These are phyloP conservation scores for Byssothecium circinans DNA, from an alignment of 2,329 filamentous ascomycete species.

Conservation along the genomic window DNA sequence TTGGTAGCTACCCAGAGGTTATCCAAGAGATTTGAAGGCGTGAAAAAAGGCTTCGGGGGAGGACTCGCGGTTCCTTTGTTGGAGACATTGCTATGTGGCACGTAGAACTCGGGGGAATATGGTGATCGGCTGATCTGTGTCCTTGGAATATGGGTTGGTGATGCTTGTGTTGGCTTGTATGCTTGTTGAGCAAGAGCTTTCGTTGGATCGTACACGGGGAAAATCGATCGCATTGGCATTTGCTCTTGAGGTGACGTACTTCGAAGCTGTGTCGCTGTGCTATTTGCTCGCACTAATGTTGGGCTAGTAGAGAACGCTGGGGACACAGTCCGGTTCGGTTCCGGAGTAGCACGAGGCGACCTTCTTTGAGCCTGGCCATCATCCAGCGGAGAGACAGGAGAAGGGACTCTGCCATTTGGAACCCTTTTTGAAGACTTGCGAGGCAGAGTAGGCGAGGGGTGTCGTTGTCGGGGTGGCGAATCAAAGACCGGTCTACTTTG, in stretches of 20 bases:
- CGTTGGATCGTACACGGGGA: constrained; percentile 71
- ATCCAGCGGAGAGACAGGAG: constrained; percentile 20
- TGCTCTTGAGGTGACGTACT: constrained; percentile 36
- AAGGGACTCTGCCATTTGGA: constrained; percentile 25
- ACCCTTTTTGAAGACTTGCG: constrained; percentile 22
- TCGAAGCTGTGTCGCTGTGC: constrained; percentile 32
- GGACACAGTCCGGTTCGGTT: constrained; percentile 35
- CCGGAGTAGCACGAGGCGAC: constrained; percentile 27
- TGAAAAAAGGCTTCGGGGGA: constrained; percentile 41
- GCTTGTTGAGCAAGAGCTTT: constrained; percentile 67
- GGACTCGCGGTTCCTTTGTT: constrained; percentile 25
- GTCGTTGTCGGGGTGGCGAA: constrained; percentile 23
- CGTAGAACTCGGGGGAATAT: constrained; percentile 57
- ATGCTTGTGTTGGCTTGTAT: constrained; percentile 69
- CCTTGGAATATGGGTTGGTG: constrained; percentile 64
- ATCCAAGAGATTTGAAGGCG: constrained; percentile 63
- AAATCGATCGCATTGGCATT: constrained; percentile 67
- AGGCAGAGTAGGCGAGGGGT: constrained; percentile 21
- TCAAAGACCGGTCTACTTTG: constrained; percentile 24
- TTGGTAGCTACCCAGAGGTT: constrained; percentile 70
- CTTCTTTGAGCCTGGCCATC: constrained; percentile 13
- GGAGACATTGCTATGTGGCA: constrained; percentile 41
- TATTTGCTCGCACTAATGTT: constrained; percentile 44
- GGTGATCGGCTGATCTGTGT: constrained; percentile 67
- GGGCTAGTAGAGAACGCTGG: constrained; percentile 40